Conservation (phyloP, 2,329 filamentous ascomycete genomes). For the Xylaria sp. region DNA sequence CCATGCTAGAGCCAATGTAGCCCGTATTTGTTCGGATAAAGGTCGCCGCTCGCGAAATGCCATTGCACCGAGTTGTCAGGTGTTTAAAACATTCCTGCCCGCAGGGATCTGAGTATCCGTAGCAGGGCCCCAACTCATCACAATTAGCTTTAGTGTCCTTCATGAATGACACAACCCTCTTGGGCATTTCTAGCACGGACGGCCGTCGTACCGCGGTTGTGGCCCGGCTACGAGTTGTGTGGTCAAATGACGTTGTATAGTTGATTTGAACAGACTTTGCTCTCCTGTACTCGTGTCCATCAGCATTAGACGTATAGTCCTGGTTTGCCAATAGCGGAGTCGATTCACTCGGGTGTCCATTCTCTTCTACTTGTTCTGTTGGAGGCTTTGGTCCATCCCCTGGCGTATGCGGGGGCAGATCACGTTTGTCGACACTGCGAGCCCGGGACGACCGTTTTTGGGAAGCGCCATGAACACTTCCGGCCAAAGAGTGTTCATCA, state of each 20-base stretch:
- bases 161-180: constrained; percentile 71
- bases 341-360: constrained; percentile 53
- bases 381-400: constrained; percentile 30
- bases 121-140: constrained; percentile 70
- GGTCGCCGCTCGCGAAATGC: constrained; percentile 51
- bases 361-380: constrained; percentile 33
- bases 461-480: constrained; percentile 44
- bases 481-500: constrained; percentile 59
- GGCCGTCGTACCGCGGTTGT: constrained; percentile 57
- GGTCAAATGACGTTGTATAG: constrained; percentile 37
- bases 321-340: constrained; percentile 60
- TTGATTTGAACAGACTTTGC: constrained; percentile 44
- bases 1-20: constrained; percentile 48
- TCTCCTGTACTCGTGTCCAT: constrained; percentile 45
- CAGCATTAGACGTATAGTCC: constrained; percentile 42
- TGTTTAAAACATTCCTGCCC: constrained; percentile 75
- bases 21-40: constrained; percentile 58
- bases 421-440: constrained; percentile 42
- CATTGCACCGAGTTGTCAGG: constrained; percentile 54
- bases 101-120: constrained; percentile 73
- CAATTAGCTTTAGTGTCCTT: constrained; percentile 73
- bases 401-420: constrained; percentile 32
- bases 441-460: constrained; percentile 45
- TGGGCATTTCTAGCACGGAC: constrained; percentile 66
- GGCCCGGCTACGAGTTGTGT: constrained; percentile 43